These are phyloP conservation scores for Pyrus hybrid DNA, from an alignment of 331 rosid genomes.

Conservation along the genomic window DNA sequence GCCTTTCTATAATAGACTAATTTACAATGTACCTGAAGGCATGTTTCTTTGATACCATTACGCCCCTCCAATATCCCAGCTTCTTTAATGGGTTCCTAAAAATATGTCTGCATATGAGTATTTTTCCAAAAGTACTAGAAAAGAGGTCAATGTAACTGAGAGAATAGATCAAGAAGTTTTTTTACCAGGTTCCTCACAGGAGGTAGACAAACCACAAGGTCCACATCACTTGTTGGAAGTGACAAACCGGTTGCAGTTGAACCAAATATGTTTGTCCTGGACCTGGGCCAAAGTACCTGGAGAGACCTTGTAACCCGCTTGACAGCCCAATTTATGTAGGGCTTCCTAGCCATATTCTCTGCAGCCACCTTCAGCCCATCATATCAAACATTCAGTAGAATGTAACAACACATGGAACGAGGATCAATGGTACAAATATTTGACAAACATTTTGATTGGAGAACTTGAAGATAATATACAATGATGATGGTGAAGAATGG, in stretches of 20 bases:
- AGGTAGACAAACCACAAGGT: conserved; percentile 94
- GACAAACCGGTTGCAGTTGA: conserved; percentile 92
- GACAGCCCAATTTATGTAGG: conserved; percentile 93
- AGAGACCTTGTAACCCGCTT: conserved; percentile 91
- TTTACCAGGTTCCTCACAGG: conserved; percentile 98
- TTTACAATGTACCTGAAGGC: conserved; percentile 78
- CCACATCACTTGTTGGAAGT: conserved; percentile 99
- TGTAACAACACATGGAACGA: conserved; percentile 15
- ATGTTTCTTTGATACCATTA: conserved; percentile 96
- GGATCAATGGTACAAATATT: conserved; percentile 18
- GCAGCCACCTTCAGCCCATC: conserved; percentile 69
- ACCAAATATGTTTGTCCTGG: conserved; percentile 89
- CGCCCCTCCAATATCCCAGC: conserved; percentile 99
- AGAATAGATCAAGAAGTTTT: background rate
- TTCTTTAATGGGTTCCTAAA: conserved; percentile 97
- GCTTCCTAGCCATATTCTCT: conserved; percentile 78
- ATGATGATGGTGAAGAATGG: background rate
- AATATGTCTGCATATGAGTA: conserved; percentile 2
- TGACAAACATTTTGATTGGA: conserved; percentile 5
- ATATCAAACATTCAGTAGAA: conserved; percentile 16
- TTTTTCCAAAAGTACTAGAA: conserved; percentile 8
- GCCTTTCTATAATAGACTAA: background rate
- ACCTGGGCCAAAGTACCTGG: conserved; percentile 98
- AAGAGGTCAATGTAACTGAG: background rate
- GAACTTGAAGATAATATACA: background rate